Base-by-base conservation (phyloP, 1,139 yeast species). In the Wickerhamiella pararugosa region DNA sequence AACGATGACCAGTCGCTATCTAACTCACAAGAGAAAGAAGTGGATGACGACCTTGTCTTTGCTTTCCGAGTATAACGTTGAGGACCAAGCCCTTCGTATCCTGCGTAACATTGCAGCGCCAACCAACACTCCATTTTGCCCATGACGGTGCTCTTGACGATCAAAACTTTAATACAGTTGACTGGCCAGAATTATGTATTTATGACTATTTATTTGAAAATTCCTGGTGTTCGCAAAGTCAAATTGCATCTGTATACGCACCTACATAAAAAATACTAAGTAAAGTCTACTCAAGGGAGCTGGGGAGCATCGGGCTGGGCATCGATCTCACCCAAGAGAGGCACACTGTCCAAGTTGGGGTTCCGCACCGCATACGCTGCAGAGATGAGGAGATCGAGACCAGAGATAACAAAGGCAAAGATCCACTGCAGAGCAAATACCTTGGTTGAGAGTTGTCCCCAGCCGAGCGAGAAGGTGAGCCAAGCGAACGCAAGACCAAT, bases 401-500 rank as follows among this genome's bases (percentile, higher is more conserved):
- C 66, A 9, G 80, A 64, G 50, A 80, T 79, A 44, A 71, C 60
- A 51, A 79, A 75, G 7, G 86, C 92, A 64, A 81, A 81, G 50
- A 79, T 73, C 93, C 93, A 82, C 63, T 81, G 93, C 48, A 81
- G 67, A 3, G 90, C 90, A 63, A 81, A 69, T 29, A 73, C 64
- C 62, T 73, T 79, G 44, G 75, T 71, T 54, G 76, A 67, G 46
- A 81, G 58, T 61, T 81, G 94, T 45, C 79, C 78, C 42, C 79
- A 65, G 3, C 76, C 90, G 39, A 81, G 59, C 29, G 81, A 87
- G 49, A 79, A 68, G 48, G 69, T 65, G 51, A 81, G 64, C 49
- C 71, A 67, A 29, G 78, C 60, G 21, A 76, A 66, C 40, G 76
- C 64, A 37, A 79, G 59, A 6, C 84, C 87, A 43, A 76, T 62